These are phyloP conservation scores for Colletotrichum sp. DNA, from an alignment of 2,329 filamentous ascomycete species.

Conservation along the genomic window DNA sequence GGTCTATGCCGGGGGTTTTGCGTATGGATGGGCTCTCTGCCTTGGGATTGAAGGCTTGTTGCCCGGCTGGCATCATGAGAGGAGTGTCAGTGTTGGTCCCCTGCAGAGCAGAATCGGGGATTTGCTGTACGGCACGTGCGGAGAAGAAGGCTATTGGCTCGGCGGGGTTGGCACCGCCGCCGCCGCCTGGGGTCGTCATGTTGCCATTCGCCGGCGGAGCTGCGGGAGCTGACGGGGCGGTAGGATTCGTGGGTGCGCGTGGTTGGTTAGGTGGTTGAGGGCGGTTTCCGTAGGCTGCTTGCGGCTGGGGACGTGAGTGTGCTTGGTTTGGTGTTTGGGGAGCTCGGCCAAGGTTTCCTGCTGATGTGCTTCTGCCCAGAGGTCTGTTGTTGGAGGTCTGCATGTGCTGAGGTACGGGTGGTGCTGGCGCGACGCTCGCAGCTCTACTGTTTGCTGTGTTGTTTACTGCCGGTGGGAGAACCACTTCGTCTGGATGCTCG, in stretches of 20 bases:
- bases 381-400: slow-evolving; percentile 41
- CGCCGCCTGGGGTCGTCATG: slow-evolving; percentile 24
- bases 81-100: slow-evolving; percentile 45
- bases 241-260: slow-evolving; percentile 17
- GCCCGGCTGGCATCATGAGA: slow-evolving; percentile 42
- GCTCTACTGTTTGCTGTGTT: slow-evolving; percentile 26
- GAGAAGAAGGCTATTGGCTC: slow-evolving; percentile 72
- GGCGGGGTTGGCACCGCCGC: slow-evolving; percentile 22
- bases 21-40: slow-evolving; percentile 84
- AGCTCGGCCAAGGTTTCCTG: slow-evolving; percentile 29
- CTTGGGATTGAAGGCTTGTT: slow-evolving; percentile 73
- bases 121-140: slow-evolving; percentile 65
- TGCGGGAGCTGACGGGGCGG: slow-evolving; percentile 17
- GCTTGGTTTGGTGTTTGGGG: slow-evolving; percentile 41
- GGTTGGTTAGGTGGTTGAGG: slow-evolving; percentile 26
- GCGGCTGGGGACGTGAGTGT: slow-evolving; percentile 26
- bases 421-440: slow-evolving; percentile 28
- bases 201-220: slow-evolving; percentile 7
- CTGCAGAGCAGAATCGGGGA: slow-evolving; percentile 50
- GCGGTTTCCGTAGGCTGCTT: slow-evolving; percentile 24
- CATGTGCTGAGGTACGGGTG: slow-evolving; percentile 32
- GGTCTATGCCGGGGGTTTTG: slow-evolving; percentile 87
- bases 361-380: slow-evolving; percentile 32
- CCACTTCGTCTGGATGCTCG: slow-evolving; percentile 79
- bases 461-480: slow-evolving; percentile 49